These are phyloP conservation scores for Fusarium compactum DNA, from an alignment of 2,329 filamentous ascomycete genomes.

Conservation along the genomic window DNA sequence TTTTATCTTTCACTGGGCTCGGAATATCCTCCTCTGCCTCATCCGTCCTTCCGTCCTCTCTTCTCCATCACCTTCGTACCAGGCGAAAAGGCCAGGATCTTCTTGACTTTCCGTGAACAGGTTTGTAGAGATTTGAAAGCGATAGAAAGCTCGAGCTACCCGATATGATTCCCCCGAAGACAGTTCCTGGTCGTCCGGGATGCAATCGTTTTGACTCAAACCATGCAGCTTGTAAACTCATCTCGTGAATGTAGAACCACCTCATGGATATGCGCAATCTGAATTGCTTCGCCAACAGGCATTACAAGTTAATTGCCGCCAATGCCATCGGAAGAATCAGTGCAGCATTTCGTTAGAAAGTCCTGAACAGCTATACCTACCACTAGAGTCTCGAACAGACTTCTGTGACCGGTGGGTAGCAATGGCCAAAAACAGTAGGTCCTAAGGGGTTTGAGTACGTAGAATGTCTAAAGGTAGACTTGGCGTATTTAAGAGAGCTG, in stretches of 20 bases:
- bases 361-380: slow-evolving; percentile 5
- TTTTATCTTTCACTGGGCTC: slow-evolving; percentile 8
- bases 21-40: neutral
- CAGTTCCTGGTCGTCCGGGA: neutral
- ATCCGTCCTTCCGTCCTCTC: neutral
- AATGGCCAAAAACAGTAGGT: slow-evolving; percentile 32
- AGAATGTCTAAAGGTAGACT: slow-evolving; percentile 36
- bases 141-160: slow-evolving; percentile 38
- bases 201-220: slow-evolving; percentile 10
- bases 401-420: slow-evolving; percentile 32
- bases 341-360: slow-evolving; percentile 36
- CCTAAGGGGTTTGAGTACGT: slow-evolving; percentile 32
- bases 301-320: slow-evolving; percentile 21
- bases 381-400: slow-evolving; percentile 11
- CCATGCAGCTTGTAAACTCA: slow-evolving; percentile 36
- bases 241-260: slow-evolving; percentile 15
- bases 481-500: slow-evolving; percentile 37
- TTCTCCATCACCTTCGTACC: neutral
- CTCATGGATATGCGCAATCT: slow-evolving; percentile 31
- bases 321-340: slow-evolving; percentile 10
- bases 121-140: slow-evolving; percentile 43
- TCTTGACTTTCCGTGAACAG: slow-evolving; percentile 27
- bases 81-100: slow-evolving; percentile 4
- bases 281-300: slow-evolving; percentile 30
- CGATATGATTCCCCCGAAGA: slow-evolving; percentile 31